Evolutionary conservation across 108 stramenopile genomes (phyloP).

Genomic region (Asterionellopsis glacialis): DNA sequence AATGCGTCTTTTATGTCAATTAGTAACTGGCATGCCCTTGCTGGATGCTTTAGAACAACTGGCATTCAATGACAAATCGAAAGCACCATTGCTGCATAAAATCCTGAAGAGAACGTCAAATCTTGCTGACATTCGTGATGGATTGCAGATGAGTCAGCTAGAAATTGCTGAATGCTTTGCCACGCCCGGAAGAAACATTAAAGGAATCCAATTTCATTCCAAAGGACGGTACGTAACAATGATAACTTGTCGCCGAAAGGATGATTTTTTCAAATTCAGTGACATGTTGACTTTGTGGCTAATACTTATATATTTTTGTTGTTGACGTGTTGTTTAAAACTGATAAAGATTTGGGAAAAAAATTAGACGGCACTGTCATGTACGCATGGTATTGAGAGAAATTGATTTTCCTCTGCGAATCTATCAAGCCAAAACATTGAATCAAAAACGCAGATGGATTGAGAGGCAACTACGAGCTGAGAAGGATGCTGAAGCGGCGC

Average conservation of each 20-base stretch:
- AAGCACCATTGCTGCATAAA: slow-evolving; percentile 63
- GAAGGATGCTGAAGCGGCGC: slow-evolving; percentile 51
- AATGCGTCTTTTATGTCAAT: slow-evolving; percentile 71
- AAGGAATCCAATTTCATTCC: slow-evolving; percentile 76
- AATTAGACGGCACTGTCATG: slow-evolving; percentile 60
- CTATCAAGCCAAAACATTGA: slow-evolving; percentile 47
- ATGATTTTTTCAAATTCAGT: not conserved
- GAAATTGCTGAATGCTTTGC: slow-evolving; percentile 86
- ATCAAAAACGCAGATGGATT: slow-evolving; percentile 71
- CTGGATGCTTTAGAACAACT: slow-evolving; percentile 79
- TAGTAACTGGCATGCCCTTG: slow-evolving; percentile 64
- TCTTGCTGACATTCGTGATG: slow-evolving; percentile 63
- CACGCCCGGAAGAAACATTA: slow-evolving; percentile 64
- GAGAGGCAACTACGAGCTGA: slow-evolving; percentile 47
- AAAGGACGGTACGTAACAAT: slow-evolving; percentile 55
- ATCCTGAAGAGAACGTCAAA: slow-evolving; percentile 68
- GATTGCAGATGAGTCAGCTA: slow-evolving; percentile 65
- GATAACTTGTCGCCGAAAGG: not conserved
- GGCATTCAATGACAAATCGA: slow-evolving; percentile 58
- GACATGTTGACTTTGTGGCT: not conserved
- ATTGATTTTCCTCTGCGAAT: slow-evolving; percentile 80
- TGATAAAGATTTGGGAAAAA: slow-evolving; percentile 47
- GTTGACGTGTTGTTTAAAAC: not conserved
- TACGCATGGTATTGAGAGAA: slow-evolving; percentile 70
- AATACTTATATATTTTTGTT: too few species aligned